Conservation (phyloP, 2,329 filamentous ascomycete species). For the Colletotrichum phormii region DNA sequence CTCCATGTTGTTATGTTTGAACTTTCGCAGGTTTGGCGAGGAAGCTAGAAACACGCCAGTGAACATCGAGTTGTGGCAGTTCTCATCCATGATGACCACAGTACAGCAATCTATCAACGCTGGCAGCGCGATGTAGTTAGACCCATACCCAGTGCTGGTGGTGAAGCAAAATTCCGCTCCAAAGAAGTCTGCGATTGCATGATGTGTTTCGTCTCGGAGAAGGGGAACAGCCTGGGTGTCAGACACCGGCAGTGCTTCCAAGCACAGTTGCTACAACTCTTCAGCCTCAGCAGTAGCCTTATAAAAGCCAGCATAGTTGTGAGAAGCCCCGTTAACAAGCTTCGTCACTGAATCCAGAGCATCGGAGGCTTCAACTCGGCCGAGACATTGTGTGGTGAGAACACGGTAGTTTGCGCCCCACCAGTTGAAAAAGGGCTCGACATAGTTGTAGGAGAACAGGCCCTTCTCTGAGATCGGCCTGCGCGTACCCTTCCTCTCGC, state of each 20-base stretch:
- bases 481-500: neutral
- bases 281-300: constrained; percentile 5
- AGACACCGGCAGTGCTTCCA: constrained; percentile 31
- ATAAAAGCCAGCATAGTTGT: constrained; percentile 38
- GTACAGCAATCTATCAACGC: constrained; percentile 22
- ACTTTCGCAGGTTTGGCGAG: constrained; percentile 14
- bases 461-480: neutral
- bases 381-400: constrained; percentile 19
- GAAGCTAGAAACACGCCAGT: constrained; percentile 31
- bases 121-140: constrained; percentile 35
- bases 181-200: constrained; percentile 21
- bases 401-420: constrained; percentile 36
- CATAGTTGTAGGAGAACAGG: constrained; percentile 29
- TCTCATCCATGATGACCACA: constrained; percentile 29
- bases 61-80: constrained; percentile 36
- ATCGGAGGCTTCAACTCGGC: constrained; percentile 12
- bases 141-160: constrained; percentile 36
- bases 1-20: constrained; percentile 27
- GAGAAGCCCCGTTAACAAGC: constrained; percentile 31
- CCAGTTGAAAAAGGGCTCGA: constrained; percentile 37
- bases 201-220: constrained; percentile 24
- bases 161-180: constrained; percentile 33
- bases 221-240: constrained; percentile 25
- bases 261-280: constrained; percentile 32
- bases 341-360: neutral